phyloP scores from a whole-genome alignment of 495 filamentous ascomycete species.

The Penicillium argentinense region DNA sequence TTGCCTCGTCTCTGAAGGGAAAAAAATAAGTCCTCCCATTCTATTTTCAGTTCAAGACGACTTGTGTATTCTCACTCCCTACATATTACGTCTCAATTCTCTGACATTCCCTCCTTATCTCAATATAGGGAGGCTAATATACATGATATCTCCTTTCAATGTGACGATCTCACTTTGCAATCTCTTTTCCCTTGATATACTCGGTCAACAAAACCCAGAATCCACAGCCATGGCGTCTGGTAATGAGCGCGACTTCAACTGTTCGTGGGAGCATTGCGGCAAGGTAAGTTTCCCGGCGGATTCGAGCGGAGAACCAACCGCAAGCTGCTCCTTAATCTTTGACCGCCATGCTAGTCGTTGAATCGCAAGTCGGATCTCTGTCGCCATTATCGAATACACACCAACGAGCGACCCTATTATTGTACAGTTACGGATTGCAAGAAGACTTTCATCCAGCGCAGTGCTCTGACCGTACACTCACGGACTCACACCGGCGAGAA shows the following conservation, averaged over 20 bases:
- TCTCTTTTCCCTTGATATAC: no score
- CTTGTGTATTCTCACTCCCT: no score
- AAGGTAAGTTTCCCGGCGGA: slow-evolving; percentile 34
- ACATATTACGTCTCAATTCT: no score
- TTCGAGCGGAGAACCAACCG: no score
- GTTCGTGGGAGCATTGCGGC: slow-evolving; percentile 47
- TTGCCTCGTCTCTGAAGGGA: no score
- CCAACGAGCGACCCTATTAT: slow-evolving; percentile 80
- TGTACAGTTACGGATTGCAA: slow-evolving; percentile 70
- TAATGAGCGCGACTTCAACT: slow-evolving; percentile 47
- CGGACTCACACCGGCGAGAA: slow-evolving; percentile 90
- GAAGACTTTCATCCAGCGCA: slow-evolving; percentile 89
- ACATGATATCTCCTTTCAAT: no score
- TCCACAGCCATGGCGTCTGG: slow-evolving; percentile 44
- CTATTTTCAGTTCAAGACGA: no score
- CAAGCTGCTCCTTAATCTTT: slow-evolving; percentile 3
- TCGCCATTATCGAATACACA: slow-evolving; percentile 86
- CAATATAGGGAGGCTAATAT: no score
- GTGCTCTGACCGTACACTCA: slow-evolving; percentile 82
- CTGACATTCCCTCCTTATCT: no score
- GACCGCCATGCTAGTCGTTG: slow-evolving; percentile 63
- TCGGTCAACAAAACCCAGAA: no score
- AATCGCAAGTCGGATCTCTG: slow-evolving; percentile 91
- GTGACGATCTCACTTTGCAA: no score
- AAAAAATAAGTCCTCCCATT: no score